These are phyloP conservation scores for Smithsoniella earleae DNA, from an alignment of 163 green algal species.

Conservation along the genomic window DNA sequence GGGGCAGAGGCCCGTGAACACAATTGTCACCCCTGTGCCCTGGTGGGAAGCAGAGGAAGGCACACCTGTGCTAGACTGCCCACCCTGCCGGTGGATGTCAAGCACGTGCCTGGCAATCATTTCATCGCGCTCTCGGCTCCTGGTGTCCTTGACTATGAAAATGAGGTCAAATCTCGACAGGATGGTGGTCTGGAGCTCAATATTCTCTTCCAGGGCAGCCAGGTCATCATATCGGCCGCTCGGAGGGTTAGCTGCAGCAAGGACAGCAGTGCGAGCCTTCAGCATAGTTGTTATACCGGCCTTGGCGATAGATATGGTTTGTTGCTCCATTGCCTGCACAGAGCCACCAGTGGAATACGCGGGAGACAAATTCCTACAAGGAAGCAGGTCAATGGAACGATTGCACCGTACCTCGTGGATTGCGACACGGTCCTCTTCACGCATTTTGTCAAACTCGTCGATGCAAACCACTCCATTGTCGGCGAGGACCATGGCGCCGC, in stretches of 20 bases:
- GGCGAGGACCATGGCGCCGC: constrained; percentile 96
- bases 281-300: constrained; percentile 98
- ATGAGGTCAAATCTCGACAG: constrained; percentile 98
- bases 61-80: too few species aligned
- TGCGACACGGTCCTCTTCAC: constrained; percentile 85
- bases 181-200: constrained; percentile 97
- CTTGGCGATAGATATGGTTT: constrained; percentile 98
- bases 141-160: constrained; percentile 96
- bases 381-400: background rate
- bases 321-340: constrained; percentile 95
- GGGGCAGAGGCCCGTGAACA: too few species aligned
- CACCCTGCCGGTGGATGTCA: constrained; percentile 40
- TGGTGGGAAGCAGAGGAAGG: too few species aligned
- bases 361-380: too few species aligned
- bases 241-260: constrained; percentile 93
- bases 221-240: constrained; percentile 86
- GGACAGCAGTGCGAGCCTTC: constrained; percentile 78
- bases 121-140: constrained; percentile 53
- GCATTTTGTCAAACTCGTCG: constrained; percentile 99
- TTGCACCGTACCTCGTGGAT: constrained; percentile 65
- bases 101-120: constrained; percentile 57
- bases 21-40: too few species aligned
- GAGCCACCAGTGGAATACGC: background rate
- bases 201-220: constrained; percentile 81
- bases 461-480: constrained; percentile 98